Evolutionary conservation across 139 green algal species (phyloP), one percentile per base, ranked within the genome.

Genomic region (Auxenochlorella protothecoides): DNA sequence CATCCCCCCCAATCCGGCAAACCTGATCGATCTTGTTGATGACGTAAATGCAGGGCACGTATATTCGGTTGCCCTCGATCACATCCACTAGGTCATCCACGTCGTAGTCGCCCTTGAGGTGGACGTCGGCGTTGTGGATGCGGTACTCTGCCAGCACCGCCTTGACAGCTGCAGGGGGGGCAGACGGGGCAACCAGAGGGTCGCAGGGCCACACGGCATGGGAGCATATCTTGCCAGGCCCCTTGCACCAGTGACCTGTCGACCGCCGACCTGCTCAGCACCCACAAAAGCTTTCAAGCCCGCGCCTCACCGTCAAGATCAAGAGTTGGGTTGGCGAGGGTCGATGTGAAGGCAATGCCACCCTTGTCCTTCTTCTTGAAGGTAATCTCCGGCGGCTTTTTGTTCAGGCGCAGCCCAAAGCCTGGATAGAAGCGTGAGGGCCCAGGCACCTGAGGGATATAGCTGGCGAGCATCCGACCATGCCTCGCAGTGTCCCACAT

Each of bases 31-130:
- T 96, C 87, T 99, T 99, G 87, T 99, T 99, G 74, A 97, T 82
- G 2, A 91, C 95, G 79, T 97, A 99, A 71, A 99, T 93, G 74
- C 79, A 87, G 5, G 94, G 94, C 13, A 97, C 86, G 86, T 99
- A 99, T 10, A 97, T 74, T 55, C 94, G 85, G 74, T 76, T 91
- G 68, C 93, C 94, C 86, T 99, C 94, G 69, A 98, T 97, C 53
- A 97, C 90, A 75, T 99, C 94, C 66, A 99, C 93, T 59, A 99
- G 80, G 72, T 99, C 94, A 71, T 97, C 91, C 0, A 97, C 69
- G 44, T 93, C 88, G 63, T 89, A 90, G 81, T 96, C 90, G 27
- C 92, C 88, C 53, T 65, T 73, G 65, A 95, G 73, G 76, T 92
- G 81, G 63, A 99, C 85, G 81, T 99, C 94, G 3, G 93, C 93